Base-by-base conservation (phyloP, 1,284 basidiomycete genomes). In the Tilletia walkeri region DNA sequence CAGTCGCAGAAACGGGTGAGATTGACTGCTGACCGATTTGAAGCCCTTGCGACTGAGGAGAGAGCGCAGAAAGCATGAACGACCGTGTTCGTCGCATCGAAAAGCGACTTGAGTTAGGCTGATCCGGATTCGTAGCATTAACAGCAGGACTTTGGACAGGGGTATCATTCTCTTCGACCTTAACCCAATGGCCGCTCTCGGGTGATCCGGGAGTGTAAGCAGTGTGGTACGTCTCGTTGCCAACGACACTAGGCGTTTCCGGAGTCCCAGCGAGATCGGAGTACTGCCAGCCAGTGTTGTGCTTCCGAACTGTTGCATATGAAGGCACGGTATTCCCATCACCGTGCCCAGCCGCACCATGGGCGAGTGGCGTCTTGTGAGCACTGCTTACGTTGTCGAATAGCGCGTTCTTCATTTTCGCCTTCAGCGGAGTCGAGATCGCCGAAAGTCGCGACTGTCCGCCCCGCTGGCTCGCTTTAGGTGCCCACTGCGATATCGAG, bases 21-120 rank as follows among this genome's bases (percentile, higher is more conserved):
- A 12, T 53, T 18, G 50, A 18, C 18, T 53, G 18, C 16, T 53
- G 50, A 14, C 41, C 41, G 41, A 7, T 45, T 2, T 18, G 16
- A 53, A 10, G 18, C 41, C 9, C 14, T 3, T 63, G 59, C 2
- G 16, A 1, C 59, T 63, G 59, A 34, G 30, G 30, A n/a, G 38
- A 14, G 10, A 63, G 34, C 41, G 59, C 59, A 63, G 59, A 63
- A 14, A 63, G 36, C 34, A 63, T 34, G 59, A 63, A 63, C 6
- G 59, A 63, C 4, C 59, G 59, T 18, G 59, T 63, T 2, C 59
- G 59, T 14, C 59, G 59, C 59, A 63, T 63, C 6, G 59, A 63
- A 20, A 63, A 63, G 30, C 59, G 59, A 1, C 9, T 16, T 3
- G 59, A 39, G 6, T 7, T 9, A 45, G 41, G 14, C 41, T 45